Conservation (phyloP, 176 grass and related monocot genomes). For the Musa schizocarpa region DNA sequence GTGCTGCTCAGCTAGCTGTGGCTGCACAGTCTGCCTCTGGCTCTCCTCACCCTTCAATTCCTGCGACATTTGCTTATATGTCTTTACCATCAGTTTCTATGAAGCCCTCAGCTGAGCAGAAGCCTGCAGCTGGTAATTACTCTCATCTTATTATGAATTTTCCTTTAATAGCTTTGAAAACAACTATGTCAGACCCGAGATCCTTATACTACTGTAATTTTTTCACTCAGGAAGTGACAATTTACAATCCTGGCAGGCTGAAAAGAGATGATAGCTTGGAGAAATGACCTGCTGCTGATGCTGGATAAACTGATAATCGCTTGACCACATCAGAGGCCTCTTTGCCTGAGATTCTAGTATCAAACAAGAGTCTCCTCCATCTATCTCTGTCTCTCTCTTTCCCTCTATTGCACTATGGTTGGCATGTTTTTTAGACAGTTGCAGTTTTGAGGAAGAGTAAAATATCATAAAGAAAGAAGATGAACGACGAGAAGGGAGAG, state of each 20-base stretch:
- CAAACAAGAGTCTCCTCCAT: background rate
- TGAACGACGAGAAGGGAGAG: too few species aligned
- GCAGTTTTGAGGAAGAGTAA: background rate
- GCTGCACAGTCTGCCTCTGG: constrained; percentile 34
- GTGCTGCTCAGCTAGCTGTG: constrained; percentile 31
- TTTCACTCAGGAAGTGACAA: constrained; percentile 9
- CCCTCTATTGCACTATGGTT: too few species aligned
- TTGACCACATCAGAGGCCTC: background rate
- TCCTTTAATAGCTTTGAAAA: background rate
- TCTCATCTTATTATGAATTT: background rate
- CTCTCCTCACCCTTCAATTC: constrained; percentile 35
- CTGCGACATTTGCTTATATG: constrained; percentile 40
- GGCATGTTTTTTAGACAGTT: too few species aligned
- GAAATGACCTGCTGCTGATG: background rate
- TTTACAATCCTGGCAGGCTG: constrained; percentile 4
- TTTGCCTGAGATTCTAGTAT: background rate
- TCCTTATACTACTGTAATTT: background rate
- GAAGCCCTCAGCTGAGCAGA: constrained; percentile 58
- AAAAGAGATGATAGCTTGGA: background rate
- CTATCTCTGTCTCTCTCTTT: background rate
- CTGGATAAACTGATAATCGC: too few species aligned
- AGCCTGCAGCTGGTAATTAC: constrained; percentile 52
- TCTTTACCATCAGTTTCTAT: constrained; percentile 30
- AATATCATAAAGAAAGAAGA: background rate
- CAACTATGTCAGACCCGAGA: background rate